Conservation (phyloP, 2,329 filamentous ascomycete species). For the Cladosporium halotolerans region DNA sequence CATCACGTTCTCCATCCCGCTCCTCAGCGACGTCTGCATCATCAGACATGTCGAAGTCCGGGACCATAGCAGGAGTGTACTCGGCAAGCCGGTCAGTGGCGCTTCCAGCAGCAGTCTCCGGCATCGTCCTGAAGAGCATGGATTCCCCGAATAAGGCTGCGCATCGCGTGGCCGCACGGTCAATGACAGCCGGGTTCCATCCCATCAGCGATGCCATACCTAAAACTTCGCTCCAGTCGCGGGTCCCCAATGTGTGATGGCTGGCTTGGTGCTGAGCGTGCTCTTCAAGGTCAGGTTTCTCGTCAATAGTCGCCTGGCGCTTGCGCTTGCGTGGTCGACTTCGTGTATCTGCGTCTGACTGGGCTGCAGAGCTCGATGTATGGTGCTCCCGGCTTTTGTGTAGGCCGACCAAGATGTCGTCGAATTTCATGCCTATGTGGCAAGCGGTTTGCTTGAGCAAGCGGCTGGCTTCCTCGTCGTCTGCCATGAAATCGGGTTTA, state of each 20-base stretch:
- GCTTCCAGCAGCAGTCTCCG: constrained; percentile 14
- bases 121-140: constrained; percentile 51
- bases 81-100: constrained; percentile 27
- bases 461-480: neutral
- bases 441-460: constrained; percentile 62
- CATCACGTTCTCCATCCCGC: neutral
- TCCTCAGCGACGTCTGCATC: neutral
- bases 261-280: neutral
- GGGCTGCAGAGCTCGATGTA: neutral
- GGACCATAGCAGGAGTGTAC: constrained; percentile 30
- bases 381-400: constrained; percentile 47
- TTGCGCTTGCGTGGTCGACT: constrained; percentile 6
- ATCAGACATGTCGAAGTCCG: constrained; percentile 18
- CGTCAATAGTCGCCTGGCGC: constrained; percentile 7
- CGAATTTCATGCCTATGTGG: constrained; percentile 64
- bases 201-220: constrained; percentile 70
- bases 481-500: neutral
- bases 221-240: constrained; percentile 82
- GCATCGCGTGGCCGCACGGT: constrained; percentile 67
- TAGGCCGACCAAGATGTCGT: constrained; percentile 62
- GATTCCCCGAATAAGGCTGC: constrained; percentile 66
- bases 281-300: neutral
- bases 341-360: neutral
- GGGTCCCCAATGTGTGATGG: constrained; percentile 27
- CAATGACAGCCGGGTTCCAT: constrained; percentile 59